Evolutionary conservation across 345 rosid species (phyloP).

Genomic region (Orychophragmus violaceus): DNA sequence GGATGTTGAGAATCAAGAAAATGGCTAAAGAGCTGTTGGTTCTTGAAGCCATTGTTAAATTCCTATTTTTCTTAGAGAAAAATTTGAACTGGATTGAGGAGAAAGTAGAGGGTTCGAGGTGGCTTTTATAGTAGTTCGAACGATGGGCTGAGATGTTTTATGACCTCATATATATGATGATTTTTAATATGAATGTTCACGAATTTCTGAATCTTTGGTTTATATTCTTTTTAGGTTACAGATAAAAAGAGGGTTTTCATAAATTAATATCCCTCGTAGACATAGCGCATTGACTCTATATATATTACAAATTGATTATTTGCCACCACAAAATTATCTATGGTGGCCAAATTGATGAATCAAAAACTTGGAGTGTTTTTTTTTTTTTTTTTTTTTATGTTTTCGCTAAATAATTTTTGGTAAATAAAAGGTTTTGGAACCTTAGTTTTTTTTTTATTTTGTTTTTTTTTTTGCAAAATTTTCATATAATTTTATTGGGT

Average conservation of each 20-base stretch:
- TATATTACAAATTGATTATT: no score
- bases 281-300: background rate
- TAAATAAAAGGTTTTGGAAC: background rate
- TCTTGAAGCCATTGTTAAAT: slow-evolving; percentile 41
- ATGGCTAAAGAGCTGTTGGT: slow-evolving; percentile 40
- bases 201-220: background rate
- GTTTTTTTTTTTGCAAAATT: background rate
- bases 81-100: slow-evolving; percentile 16
- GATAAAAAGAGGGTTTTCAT: background rate
- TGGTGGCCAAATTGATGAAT: background rate
- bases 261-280: background rate
- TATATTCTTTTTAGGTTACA: background rate
- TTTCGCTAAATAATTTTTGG: background rate
- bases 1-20: slow-evolving; percentile 43
- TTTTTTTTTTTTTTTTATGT: background rate
- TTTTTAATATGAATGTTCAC: no score
- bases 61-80: background rate
- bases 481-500: background rate
- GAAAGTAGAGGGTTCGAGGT: slow-evolving; percentile 7
- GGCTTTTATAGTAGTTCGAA: slow-evolving; percentile 40
- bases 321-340: no score
- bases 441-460: background rate
- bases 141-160: background rate
- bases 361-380: background rate
- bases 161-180: slow-evolving; percentile 9